Percentiles rank a stretch among this genome's conserved stretches.
These are phyloP conservation scores for Hypoxylon sp. DNA, from an alignment of 2,329 filamentous ascomycete genomes.

Conservation along the genomic window DNA sequence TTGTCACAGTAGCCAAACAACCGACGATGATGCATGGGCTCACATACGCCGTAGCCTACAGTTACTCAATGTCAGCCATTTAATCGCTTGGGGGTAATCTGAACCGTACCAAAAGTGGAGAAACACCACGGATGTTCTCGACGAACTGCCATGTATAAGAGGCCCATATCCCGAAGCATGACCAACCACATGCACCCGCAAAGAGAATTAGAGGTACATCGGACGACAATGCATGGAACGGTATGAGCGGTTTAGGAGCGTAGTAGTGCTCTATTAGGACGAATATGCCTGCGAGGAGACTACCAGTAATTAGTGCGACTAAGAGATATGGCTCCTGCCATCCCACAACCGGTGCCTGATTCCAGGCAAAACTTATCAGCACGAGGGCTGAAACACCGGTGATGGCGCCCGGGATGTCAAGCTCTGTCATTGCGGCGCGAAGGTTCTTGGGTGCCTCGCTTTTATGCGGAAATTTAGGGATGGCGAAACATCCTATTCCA, in stretches of 20 bases:
- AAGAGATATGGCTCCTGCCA: constrained; percentile 67
- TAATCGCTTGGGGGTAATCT: background rate
- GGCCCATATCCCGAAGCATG: constrained; percentile 52
- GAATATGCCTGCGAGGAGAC: constrained; percentile 63
- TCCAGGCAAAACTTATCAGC: constrained; percentile 73
- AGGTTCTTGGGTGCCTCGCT: constrained; percentile 25
- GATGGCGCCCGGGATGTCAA: constrained; percentile 53
- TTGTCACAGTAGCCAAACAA: constrained; percentile 42
- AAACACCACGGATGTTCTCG: constrained; percentile 41
- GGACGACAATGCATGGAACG: constrained; percentile 54
- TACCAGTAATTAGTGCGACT: constrained; percentile 64
- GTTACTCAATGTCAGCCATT: constrained; percentile 23
- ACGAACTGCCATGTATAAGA: constrained; percentile 55
- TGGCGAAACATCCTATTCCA: constrained; percentile 44
- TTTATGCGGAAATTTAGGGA: constrained; percentile 46
- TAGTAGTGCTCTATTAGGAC: constrained; percentile 61
- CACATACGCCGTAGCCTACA: constrained; percentile 45
- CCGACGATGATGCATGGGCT: constrained; percentile 38
- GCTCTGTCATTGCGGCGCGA: constrained; percentile 38
- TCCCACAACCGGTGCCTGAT: constrained; percentile 67
- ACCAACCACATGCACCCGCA: constrained; percentile 54
- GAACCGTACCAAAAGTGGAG: constrained; percentile 45
- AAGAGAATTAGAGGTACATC: constrained; percentile 57
- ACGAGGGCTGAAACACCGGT: constrained; percentile 64
- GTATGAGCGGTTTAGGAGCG: constrained; percentile 57